These are phyloP conservation scores for Letharia columbiana DNA, from an alignment of 495 filamentous ascomycete genomes.

Conservation along the genomic window DNA sequence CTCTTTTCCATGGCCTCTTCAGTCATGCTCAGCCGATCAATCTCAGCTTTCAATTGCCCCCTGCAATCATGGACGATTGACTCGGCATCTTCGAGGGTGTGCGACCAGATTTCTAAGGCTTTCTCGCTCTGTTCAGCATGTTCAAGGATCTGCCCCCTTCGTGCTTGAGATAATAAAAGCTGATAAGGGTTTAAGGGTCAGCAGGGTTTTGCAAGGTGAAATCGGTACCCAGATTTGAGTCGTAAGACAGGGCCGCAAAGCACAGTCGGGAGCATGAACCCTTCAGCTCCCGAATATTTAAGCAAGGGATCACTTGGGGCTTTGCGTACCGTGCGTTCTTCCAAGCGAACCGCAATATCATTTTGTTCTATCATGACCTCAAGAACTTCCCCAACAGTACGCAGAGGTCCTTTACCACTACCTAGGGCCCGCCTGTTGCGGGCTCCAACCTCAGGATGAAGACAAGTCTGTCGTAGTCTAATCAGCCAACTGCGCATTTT, in stretches of 20 bases:
- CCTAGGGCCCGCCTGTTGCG: conserved; percentile 63
- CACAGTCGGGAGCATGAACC: conserved; percentile 6
- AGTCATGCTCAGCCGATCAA: conserved; percentile 28
- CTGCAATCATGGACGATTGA: conserved; percentile 56
- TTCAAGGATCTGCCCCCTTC: conserved; percentile 66
- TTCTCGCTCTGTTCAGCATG: conserved; percentile 47
- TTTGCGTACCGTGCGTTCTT: conserved; percentile 45
- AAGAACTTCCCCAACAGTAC: conserved; percentile 77
- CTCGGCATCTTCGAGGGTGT: conserved; percentile 45
- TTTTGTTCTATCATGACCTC: conserved; percentile 83
- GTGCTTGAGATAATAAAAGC: conserved; percentile 51
- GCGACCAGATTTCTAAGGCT: conserved; percentile 59
- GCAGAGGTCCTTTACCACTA: conserved; percentile 51
- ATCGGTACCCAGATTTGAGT: too few relatives aligned
- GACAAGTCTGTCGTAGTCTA: conserved; percentile 68
- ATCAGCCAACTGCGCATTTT: conserved; percentile 63
- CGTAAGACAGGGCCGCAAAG: background rate
- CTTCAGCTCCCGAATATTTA: background rate
- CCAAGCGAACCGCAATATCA: conserved; percentile 49
- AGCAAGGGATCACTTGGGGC: background rate
- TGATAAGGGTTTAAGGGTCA: background rate
- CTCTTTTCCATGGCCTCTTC: conserved; percentile 33
- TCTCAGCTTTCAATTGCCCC: conserved; percentile 47
- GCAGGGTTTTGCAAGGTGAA: background rate
- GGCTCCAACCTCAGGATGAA: conserved; percentile 71